Base-by-base conservation (phyloP, 257 asterid species). In the Leptodermis oblonga region DNA sequence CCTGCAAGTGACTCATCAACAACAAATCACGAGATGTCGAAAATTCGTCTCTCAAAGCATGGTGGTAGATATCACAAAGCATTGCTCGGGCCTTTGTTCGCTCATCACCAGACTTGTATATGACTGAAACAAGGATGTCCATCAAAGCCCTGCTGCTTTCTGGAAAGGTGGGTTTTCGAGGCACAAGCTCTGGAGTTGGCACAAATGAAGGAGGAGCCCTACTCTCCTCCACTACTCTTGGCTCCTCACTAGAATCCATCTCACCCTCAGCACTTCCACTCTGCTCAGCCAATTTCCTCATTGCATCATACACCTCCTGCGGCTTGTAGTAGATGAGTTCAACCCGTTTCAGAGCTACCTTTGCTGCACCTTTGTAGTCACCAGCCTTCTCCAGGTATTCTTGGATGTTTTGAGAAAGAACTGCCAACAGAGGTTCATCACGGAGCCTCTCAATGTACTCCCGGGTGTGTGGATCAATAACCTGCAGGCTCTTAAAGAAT, bases 1-100 rank as follows among this genome's bases (percentile, higher is more conserved):
- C 99, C 80, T 91, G 99, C 70, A 94, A 88, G 82, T 87, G 99
- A 84, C 99, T 94, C 99, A 94, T 94, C 11, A 94, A 86, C 85
- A 94, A 49, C 79, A 94, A 76, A 77, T 94, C 97, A 25, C 97
- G 96, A 26, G 99, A 79, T 56, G 85, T 82, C 7, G 95, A 80
- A 65, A 94, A 94, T 23, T 91, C 92, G 54, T 91, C 96, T 43
- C 84, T 75, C 71, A 94, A 86, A 22, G 99, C 96, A 71, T 94
- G 96, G 65, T 94, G 88, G 73, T 94, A 94, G 28, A 94, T 94
- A 78, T 94, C 99, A 72, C 97, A 94, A 67, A 94, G 99, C 99
- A 94, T 91, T 1, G 99, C 99, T 58, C 97, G 97, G 45, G 99
- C 99, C 79, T 89, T 93, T 0, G 97, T 94, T 48, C 97, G 72